Percentiles rank a stretch among this genome's conserved stretches.
Conservation (phyloP, 805 yeast species). For the Nakazawaea molendinolei region DNA sequence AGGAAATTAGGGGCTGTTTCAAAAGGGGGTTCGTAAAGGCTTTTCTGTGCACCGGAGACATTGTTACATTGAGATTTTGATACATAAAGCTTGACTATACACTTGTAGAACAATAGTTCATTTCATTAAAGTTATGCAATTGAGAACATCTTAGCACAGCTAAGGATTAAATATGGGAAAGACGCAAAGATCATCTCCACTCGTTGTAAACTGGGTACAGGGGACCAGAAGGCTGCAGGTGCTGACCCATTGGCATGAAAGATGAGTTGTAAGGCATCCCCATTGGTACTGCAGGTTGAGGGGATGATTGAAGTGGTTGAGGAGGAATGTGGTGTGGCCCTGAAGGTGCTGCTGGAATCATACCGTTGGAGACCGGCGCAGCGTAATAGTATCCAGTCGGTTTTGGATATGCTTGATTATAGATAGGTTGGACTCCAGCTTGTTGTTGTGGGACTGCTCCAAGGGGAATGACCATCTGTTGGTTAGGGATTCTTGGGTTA, state of each 20-base stretch:
- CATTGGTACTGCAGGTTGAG: background rate
- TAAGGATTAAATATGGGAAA: background rate
- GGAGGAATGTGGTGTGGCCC: conserved; percentile 2
- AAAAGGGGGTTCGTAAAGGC: no score
- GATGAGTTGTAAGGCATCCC: conserved; percentile 3
- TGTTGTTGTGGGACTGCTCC: conserved; percentile 1
- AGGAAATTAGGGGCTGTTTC: no score
- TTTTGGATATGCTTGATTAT: background rate
- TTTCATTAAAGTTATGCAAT: no score
- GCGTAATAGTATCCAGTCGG: conserved; percentile 3
- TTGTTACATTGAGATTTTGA: no score
- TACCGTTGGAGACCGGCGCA: conserved; percentile 2
- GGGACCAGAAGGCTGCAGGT: conserved; percentile 3
- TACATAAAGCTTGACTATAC: no score
- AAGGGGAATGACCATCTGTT: conserved; percentile 1
- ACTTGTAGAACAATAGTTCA: no score
- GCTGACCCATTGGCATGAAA: conserved; percentile 1
- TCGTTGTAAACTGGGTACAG: conserved; percentile 3
- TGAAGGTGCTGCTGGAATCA: background rate
- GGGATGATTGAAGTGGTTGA: conserved; percentile 2
- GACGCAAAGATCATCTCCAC: conserved; percentile 5
- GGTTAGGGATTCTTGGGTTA: no score
- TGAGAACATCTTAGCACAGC: conserved; percentile 4
- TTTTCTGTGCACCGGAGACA: no score
- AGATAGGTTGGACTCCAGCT: no score